A percentile compares a stretch with the other conserved stretches of the same genome.
phyloP scores from a whole-genome alignment of 2,329 filamentous ascomycete genomes.

The Penicillium aurantiogriseum region DNA sequence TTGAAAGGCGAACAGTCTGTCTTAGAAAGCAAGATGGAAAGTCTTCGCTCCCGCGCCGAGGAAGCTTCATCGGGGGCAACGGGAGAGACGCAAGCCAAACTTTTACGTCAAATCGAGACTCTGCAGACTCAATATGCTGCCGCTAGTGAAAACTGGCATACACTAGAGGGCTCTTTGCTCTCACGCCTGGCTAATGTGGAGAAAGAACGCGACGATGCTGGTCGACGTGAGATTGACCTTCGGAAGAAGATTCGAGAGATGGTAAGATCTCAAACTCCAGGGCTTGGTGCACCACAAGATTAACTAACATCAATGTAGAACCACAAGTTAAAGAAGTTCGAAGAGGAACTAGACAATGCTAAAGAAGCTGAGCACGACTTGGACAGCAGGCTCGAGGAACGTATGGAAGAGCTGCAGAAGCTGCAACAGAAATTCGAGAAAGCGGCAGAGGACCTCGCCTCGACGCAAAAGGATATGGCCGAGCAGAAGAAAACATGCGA shows the following conservation, averaged over 20 bases:
- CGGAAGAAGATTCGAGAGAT: constrained; percentile 85
- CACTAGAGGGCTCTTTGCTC: constrained; percentile 83
- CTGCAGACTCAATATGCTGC: constrained; percentile 92
- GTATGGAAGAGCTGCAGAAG: constrained; percentile 58
- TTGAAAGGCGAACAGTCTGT: constrained; percentile 72
- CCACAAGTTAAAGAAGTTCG: constrained; percentile 63
- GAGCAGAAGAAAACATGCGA: constrained; percentile 61
- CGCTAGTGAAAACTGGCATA: constrained; percentile 96
- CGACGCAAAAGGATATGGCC: constrained; percentile 56
- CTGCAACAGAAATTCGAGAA: constrained; percentile 43
- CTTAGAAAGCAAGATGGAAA: constrained; percentile 86
- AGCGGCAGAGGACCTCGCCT: constrained; percentile 62
- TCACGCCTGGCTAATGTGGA: constrained; percentile 75
- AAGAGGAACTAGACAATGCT: constrained; percentile 78
- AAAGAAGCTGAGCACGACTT: constrained; percentile 43
- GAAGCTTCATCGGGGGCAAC: constrained; percentile 80
- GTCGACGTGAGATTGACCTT: constrained; percentile 79
- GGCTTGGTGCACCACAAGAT: not conserved
- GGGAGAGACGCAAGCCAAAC: constrained; percentile 81
- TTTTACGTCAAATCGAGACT: constrained; percentile 90
- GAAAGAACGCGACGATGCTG: constrained; percentile 84
- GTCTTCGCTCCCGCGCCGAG: constrained; percentile 79
- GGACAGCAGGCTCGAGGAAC: constrained; percentile 59
- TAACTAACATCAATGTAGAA: constrained; percentile 50
- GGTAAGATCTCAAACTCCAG: constrained; percentile 51